These are phyloP conservation scores for Trichoderma sp. DNA, from an alignment of 2,329 filamentous ascomycete species.

Conservation along the genomic window DNA sequence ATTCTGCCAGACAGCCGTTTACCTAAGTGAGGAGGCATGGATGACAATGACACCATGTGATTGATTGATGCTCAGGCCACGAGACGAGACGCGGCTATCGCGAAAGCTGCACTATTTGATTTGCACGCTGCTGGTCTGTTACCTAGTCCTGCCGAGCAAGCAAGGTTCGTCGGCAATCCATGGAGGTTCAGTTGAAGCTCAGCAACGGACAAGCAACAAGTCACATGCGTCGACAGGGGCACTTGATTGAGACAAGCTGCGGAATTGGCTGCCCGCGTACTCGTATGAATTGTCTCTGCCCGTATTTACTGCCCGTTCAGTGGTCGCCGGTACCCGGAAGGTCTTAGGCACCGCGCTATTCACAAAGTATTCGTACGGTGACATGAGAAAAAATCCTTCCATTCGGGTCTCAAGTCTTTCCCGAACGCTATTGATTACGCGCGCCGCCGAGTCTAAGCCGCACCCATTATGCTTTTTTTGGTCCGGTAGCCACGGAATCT, in stretches of 20 bases:
- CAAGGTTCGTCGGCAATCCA: background rate
- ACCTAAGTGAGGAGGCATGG: background rate
- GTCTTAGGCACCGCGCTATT: background rate
- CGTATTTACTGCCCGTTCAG: background rate
- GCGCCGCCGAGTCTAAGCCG: background rate
- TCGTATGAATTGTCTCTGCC: background rate
- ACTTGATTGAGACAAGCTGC: slow-evolving; percentile 7
- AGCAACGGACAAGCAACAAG: background rate
- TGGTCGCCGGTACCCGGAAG: background rate
- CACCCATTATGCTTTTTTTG: slow-evolving; percentile 10
- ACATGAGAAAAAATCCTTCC: slow-evolving; percentile 8
- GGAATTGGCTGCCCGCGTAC: background rate
- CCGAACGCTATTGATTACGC: slow-evolving; percentile 4
- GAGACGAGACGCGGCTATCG: background rate
- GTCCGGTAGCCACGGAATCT: slow-evolving; percentile 11
- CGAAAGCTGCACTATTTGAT: background rate
- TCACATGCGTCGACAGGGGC: slow-evolving; percentile 12
- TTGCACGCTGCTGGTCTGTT: background rate
- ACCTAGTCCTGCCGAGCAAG: background rate
- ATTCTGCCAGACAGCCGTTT: background rate
- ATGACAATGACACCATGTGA: background rate
- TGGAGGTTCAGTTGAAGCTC: background rate
- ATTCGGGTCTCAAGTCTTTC: slow-evolving; percentile 6
- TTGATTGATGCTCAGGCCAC: background rate
- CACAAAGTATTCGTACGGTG: background rate